phyloP scores from a whole-genome alignment of 1,139 yeast species.

The Suhomyces bribrorum region DNA sequence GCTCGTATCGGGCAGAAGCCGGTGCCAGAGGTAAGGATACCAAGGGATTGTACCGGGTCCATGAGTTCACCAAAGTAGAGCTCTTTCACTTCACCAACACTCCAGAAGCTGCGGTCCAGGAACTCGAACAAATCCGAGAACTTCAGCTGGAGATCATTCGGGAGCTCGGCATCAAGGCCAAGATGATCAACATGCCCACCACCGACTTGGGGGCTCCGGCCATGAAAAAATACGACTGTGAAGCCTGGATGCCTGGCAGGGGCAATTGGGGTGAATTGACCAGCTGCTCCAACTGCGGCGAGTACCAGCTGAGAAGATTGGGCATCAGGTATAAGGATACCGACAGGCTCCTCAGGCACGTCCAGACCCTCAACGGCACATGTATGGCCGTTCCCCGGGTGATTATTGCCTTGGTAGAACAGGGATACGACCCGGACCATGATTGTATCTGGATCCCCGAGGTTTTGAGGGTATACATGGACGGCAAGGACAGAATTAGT shows the following conservation, averaged over 20 bases:
- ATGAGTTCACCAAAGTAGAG: slow-evolving; percentile 97
- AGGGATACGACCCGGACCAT: slow-evolving; percentile 63
- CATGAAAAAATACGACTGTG: slow-evolving; percentile 85
- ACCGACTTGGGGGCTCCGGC: slow-evolving; percentile 96
- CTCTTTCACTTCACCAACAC: slow-evolving; percentile 75
- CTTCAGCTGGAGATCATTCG: slow-evolving; percentile 66
- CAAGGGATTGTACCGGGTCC: slow-evolving; percentile 90
- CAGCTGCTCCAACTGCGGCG: slow-evolving; percentile 89
- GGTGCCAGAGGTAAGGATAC: slow-evolving; percentile 96
- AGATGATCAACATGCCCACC: slow-evolving; percentile 85
- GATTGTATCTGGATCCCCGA: slow-evolving; percentile 65
- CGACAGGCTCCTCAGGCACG: slow-evolving; percentile 47
- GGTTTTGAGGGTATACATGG: slow-evolving; percentile 69
- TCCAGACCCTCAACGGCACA: slow-evolving; percentile 90
- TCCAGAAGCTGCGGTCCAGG: slow-evolving; percentile 44
- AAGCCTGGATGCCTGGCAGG: slow-evolving; percentile 99
- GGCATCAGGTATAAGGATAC: slow-evolving; percentile 55
- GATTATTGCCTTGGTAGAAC: slow-evolving; percentile 84
- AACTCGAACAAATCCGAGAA: slow-evolving; percentile 60
- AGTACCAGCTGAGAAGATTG: slow-evolving; percentile 84
- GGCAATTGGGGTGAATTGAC: slow-evolving; percentile 92
- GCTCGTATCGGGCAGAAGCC: slow-evolving; percentile 95
- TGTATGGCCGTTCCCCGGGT: slow-evolving; percentile 95
- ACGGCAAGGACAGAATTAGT: slow-evolving; percentile 45
- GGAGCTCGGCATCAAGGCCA: slow-evolving; percentile 75